Evolutionary conservation across 208 protist genomes (phyloP), one percentile per base, ranked within the genome.

Genomic region (Wallacemonas rigidus): DNA sequence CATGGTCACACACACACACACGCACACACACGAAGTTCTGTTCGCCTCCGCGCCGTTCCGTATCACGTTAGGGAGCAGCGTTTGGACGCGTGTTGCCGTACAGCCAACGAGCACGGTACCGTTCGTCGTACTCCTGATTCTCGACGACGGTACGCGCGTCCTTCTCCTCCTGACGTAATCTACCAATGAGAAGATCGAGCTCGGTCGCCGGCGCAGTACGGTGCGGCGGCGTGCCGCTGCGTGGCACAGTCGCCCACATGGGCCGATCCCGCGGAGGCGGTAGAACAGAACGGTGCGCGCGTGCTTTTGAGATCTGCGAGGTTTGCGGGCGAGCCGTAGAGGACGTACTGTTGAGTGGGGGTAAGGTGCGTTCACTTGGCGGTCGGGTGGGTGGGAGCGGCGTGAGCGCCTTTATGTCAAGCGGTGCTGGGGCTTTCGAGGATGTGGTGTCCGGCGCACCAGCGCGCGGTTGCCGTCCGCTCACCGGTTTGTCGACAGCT

Each of bases 351-450:
- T 39, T 45, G 14, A 65, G 60, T 8, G 60, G 60, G 9, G 60
- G 60, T 17, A 65, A 41, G n/a, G 60, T 65, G 54, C 74, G 74
- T 5, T 79, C 62, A 12, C 7, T n/a, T 11, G 69, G 43, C 35
- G 74, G 45, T 5, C 72, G 17, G 5, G 43, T 15, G 1, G 69
- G 74, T 62, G 72, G 48, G 15, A 67, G 38, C 48, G 65, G 40
- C 58, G 62, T 15, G 47, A 45, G 75, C 9, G 61, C 68, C 40
- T 55, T 43, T 47, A 57, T 2, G 39, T 65, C 43, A 5, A 65
- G 60, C 60, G 60, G 60, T n/a, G 44, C 36, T 50, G 60, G 41
- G 53, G 53, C 53, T n/a, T 15, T 0, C 14, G 53, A 8, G 17
- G 17, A 8, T 15, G 5, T 17, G 53, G 9, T 7, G 9, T 7